Base-by-base conservation (phyloP, 345 rosid genomes). In the Geranium rotundifolium region DNA sequence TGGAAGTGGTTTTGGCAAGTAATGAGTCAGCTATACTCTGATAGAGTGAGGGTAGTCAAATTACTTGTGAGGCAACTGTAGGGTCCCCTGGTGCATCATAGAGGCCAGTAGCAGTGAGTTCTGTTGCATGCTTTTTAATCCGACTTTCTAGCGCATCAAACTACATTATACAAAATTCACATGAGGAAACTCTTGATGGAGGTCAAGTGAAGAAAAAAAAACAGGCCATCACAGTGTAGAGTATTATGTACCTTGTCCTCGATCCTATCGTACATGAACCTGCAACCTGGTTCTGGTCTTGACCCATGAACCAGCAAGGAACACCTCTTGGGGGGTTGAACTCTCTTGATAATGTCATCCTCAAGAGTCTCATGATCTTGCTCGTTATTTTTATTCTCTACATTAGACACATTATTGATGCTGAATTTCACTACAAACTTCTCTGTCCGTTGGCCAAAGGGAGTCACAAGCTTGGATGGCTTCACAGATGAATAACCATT, bases 11-110 rank as follows among this genome's bases (percentile, higher is more conserved):
- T 9, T 46, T 46, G 14, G 16, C 16, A 46, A 46, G 52, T 46
- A 7, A 46, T 12, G 52, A 46, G 52, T 46, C 14, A 7, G 16
- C 16, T 46, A 58, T 49, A 57, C 12, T 7, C 16, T 46, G 52
- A 58, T 49, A 57, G 13, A 19, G 0, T 50, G 49, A 52, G 17
- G 23, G 39, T 19, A 72, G 37, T 12, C 58, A 69, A 62, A 34
- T 56, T 73, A 88, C 99, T 90, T 86, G 97, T 17, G 99, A 93
- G 74, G 99, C 97, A 73, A 83, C 73, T 56, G 96, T 77, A 29
- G 96, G 99, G 77, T 90, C 99, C 57, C 64, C 60, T 59, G 74
- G 97, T 76, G 90, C 96, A 64, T 83, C 89, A 18, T 83, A 81
- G 18, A 81, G 72, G 49, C 90, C 86, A 31, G 91, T 81, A 39